Evolutionary conservation across 2,329 filamentous ascomycete genomes (phyloP).

Genomic region (Pseudocercospora crystallina): DNA sequence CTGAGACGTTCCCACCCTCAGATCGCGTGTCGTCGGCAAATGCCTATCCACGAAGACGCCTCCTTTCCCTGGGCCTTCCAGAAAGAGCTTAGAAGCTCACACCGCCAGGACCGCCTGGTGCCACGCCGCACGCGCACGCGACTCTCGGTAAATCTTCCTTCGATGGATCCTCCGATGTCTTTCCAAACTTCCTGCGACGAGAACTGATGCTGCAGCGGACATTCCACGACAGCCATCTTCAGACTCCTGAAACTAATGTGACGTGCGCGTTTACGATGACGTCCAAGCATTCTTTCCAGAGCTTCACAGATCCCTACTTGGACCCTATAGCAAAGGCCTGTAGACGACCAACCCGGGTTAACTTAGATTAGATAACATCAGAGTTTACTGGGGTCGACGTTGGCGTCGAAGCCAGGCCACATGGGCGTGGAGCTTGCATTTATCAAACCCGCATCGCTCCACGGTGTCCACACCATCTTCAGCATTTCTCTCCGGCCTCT

Average conservation of each 20-base stretch:
- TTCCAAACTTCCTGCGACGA: background rate
- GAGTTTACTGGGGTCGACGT: conserved; percentile 14
- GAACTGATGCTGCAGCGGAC: no score
- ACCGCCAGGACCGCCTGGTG: no score
- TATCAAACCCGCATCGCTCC: conserved; percentile 3
- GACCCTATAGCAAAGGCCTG: background rate
- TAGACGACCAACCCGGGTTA: conserved; percentile 2
- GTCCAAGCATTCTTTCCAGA: no score
- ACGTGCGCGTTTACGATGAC: no score
- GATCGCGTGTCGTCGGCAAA: no score
- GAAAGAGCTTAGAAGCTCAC: background rate
- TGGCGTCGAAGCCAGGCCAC: conserved; percentile 14
- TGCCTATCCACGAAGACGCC: no score
- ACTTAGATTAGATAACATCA: conserved; percentile 12
- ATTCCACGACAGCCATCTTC: no score
- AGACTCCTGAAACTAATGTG: no score
- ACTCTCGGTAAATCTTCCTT: conserved; percentile 1
- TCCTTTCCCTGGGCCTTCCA: background rate
- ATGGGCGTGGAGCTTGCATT: conserved; percentile 7
- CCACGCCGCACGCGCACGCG: no score
- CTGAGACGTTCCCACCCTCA: no score
- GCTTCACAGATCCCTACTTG: no score
- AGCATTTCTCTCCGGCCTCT: conserved; percentile 3
- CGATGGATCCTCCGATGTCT: background rate
- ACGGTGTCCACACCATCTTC: conserved; percentile 3